Evolutionary conservation across 2,329 filamentous ascomycete genomes (phyloP).

Genomic region (Diaporthe sp.): DNA sequence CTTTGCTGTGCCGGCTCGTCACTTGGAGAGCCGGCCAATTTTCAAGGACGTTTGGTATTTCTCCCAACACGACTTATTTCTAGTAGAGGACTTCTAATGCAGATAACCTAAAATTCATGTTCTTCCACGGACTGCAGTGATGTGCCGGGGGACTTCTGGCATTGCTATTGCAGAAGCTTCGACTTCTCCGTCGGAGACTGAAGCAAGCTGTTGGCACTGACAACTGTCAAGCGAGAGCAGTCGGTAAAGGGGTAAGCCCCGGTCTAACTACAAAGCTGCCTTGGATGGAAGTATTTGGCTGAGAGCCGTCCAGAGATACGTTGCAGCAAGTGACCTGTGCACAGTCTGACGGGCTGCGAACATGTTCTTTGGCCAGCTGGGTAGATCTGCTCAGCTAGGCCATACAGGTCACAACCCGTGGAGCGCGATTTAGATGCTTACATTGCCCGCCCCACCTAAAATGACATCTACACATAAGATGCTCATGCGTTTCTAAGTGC

Average conservation of each 20-base stretch:
- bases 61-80: conserved; percentile 53
- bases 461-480: neutral
- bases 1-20: conserved; percentile 38
- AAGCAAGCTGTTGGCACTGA: neutral
- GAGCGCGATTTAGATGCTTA: no score
- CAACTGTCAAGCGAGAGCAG: neutral
- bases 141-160: neutral
- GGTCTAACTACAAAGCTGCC: neutral
- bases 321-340: neutral
- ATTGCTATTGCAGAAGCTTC: neutral
- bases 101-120: conserved; percentile 63
- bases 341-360: neutral
- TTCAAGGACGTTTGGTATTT: conserved; percentile 44
- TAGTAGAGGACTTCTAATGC: conserved; percentile 73
- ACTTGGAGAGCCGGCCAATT: conserved; percentile 32
- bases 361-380: neutral
- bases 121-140: conserved; percentile 30
- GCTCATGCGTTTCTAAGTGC: no score
- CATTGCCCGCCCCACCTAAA: neutral
- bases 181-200: neutral
- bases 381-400: neutral
- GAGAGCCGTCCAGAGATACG: neutral
- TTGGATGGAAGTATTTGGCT: no score
- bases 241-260: neutral
- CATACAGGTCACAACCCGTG: neutral